A percentile compares a stretch with the other conserved stretches of the same genome.
These are phyloP conservation scores for Scedosporium apiospermum DNA, from an alignment of 2,329 filamentous ascomycete genomes.

Conservation along the genomic window DNA sequence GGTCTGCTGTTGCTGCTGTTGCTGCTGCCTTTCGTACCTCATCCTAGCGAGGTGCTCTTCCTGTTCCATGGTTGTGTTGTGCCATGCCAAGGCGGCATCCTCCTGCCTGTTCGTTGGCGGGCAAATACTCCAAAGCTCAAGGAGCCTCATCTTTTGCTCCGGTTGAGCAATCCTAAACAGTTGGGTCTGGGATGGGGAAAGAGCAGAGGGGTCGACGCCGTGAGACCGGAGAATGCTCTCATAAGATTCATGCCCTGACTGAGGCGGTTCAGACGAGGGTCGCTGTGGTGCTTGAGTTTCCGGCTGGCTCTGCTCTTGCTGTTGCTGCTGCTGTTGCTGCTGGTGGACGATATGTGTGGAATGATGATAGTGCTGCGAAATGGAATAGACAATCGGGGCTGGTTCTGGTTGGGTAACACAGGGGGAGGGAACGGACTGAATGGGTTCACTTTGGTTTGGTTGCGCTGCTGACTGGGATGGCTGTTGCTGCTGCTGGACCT, in stretches of 20 bases:
- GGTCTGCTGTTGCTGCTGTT: constrained; percentile 12
- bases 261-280: constrained; percentile 40
- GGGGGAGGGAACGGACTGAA: neutral
- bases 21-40: constrained; percentile 44
- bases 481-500: constrained; percentile 21
- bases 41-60: constrained; percentile 50
- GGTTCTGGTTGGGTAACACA: constrained; percentile 20
- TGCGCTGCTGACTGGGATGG: constrained; percentile 10
- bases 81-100: constrained; percentile 44
- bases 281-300: constrained; percentile 22
- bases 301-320: constrained; percentile 16
- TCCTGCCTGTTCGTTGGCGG: constrained; percentile 52
- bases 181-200: constrained; percentile 66
- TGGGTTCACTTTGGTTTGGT: neutral
- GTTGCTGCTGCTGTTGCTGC: constrained; percentile 23
- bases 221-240: constrained; percentile 54
- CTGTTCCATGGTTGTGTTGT: constrained; percentile 43
- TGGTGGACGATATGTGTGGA: constrained; percentile 27
- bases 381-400: constrained; percentile 56
- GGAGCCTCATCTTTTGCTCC: constrained; percentile 61
- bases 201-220: constrained; percentile 57
- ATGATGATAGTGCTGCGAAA: constrained; percentile 78
- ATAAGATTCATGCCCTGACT: constrained; percentile 37
- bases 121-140: constrained; percentile 79
- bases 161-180: constrained; percentile 69